Conservation (phyloP, 108 stramenopile species). For the Cyclotella cryptica region DNA sequence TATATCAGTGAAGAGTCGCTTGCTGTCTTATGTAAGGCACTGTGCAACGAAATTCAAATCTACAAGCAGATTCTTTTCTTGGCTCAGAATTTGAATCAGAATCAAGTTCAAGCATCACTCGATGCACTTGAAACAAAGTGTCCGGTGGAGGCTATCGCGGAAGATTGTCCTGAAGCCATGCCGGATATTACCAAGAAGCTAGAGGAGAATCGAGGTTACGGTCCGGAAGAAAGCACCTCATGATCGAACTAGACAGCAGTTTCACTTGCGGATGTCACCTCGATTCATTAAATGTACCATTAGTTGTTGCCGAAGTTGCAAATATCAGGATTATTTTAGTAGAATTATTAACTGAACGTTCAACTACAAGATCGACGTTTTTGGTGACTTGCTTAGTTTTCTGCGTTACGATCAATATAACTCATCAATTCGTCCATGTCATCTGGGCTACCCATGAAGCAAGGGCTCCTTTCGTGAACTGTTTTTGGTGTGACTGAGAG, state of each 20-base stretch:
- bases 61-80: conserved; percentile 43
- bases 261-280: not conserved
- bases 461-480: conserved; percentile 84
- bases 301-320: not conserved
- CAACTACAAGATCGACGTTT: not conserved
- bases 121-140: conserved; percentile 31
- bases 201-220: conserved; percentile 18
- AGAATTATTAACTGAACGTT: not conserved
- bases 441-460: conserved; percentile 86
- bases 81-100: conserved; percentile 42
- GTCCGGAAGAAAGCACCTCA: not conserved
- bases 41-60: conserved; percentile 57
- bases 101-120: conserved; percentile 27
- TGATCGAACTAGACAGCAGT: not conserved
- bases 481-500: conserved; percentile 64
- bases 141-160: conserved; percentile 36
- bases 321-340: not conserved
- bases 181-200: conserved; percentile 34
- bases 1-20: conserved; percentile 38
- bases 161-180: conserved; percentile 19
- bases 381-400: not conserved
- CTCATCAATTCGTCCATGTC: conserved; percentile 82
- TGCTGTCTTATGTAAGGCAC: conserved; percentile 33
- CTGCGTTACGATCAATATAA: conserved; percentile 47
- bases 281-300: not conserved